phyloP scores from a whole-genome alignment of 2,329 filamentous ascomycete genomes.

The Stachybotrys elegans region DNA sequence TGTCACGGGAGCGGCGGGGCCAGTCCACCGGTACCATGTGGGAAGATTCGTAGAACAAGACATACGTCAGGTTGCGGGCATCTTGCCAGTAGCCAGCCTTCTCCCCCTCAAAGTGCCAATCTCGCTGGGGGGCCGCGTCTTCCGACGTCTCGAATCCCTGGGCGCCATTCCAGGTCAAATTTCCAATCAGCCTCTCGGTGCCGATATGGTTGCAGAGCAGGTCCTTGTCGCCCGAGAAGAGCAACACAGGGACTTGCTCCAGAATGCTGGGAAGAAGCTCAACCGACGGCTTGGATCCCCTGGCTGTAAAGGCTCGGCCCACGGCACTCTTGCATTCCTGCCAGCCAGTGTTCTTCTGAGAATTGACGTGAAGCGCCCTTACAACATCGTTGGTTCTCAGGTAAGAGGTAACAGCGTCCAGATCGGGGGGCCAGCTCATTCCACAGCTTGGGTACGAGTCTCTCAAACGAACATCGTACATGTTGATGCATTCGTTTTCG shows the following conservation, averaged over 20 bases:
- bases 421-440: slow-evolving; percentile 96
- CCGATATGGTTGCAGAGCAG: slow-evolving; percentile 96
- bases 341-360: slow-evolving; percentile 83
- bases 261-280: slow-evolving; percentile 74
- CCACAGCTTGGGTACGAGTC: slow-evolving; percentile 82
- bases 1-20: slow-evolving; percentile 80
- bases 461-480: slow-evolving; percentile 90
- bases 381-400: slow-evolving; percentile 76
- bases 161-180: slow-evolving; percentile 85
- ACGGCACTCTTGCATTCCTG: slow-evolving; percentile 83
- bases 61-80: slow-evolving; percentile 91
- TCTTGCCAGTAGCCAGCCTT: slow-evolving; percentile 88
- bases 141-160: slow-evolving; percentile 90
- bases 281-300: slow-evolving; percentile 67
- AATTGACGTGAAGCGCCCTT: slow-evolving; percentile 74
- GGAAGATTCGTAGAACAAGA: slow-evolving; percentile 90
- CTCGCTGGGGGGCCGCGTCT: slow-evolving; percentile 83
- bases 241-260: slow-evolving; percentile 68
- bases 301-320: slow-evolving; percentile 62
- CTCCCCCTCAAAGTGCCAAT: slow-evolving; percentile 92
- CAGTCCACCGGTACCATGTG: slow-evolving; percentile 99
- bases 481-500: slow-evolving; percentile 71
- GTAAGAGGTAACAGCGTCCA: slow-evolving; percentile 73
- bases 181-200: slow-evolving; percentile 85
- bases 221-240: slow-evolving; percentile 93